Evolutionary conservation across 2,329 filamentous ascomycete genomes (phyloP).

Genomic region (Trichophyton verrucosum): DNA sequence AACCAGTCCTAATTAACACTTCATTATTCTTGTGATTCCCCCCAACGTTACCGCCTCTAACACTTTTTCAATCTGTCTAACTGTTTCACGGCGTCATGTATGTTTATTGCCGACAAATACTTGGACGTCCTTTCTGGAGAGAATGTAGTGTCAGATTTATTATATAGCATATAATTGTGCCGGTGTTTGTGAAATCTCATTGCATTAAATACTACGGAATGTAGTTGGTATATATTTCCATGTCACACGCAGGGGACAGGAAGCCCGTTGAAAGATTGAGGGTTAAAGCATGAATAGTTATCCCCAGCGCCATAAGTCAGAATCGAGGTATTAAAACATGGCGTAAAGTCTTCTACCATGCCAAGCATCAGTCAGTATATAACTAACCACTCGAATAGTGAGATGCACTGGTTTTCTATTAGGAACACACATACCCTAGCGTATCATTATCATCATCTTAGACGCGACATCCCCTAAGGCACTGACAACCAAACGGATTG

Average conservation of each 20-base stretch:
- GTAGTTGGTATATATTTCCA: not conserved
- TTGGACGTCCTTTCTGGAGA: not conserved
- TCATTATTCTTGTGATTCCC: not conserved
- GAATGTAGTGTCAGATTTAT: not conserved
- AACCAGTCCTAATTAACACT: not conserved
- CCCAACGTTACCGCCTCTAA: not conserved
- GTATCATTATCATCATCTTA: not conserved
- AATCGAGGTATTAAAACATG: not conserved
- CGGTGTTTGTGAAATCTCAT: not conserved
- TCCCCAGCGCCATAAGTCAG: not conserved
- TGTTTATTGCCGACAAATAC: not conserved
- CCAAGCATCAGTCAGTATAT: not conserved
- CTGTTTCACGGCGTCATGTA: not conserved
- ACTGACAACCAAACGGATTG: constrained; percentile 1
- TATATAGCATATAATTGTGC: not conserved
- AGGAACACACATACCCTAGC: not conserved
- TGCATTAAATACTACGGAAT: not conserved
- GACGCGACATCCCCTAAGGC: not conserved
- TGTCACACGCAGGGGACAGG: not conserved
- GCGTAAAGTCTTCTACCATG: not conserved
- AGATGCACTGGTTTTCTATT: not conserved
- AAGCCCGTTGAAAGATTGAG: not conserved
- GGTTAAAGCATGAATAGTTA: not conserved
- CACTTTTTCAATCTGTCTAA: not conserved
- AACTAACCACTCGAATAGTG: not conserved